Evolutionary conservation across 129 eudicot species (phyloP).

Genomic region (Artemisia tridentata): DNA sequence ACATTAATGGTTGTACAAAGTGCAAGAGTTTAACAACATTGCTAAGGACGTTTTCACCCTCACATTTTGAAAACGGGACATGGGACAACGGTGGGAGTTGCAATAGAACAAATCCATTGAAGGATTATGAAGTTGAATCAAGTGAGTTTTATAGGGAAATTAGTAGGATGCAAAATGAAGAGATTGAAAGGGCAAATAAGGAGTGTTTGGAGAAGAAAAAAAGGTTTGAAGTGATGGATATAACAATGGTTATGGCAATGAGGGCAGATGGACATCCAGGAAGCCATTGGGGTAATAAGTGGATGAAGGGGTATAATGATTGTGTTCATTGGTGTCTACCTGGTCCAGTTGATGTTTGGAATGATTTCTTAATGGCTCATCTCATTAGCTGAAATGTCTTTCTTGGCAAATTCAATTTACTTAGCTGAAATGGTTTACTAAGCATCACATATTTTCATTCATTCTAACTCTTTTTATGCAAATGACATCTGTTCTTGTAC

Average conservation of each 20-base stretch:
- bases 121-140: constrained; percentile 21
- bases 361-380: constrained; percentile 12
- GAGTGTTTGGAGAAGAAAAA: constrained; percentile 16
- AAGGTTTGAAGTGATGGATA: constrained; percentile 54
- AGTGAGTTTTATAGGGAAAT: constrained; percentile 39
- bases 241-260: constrained; percentile 53
- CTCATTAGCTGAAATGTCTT: neutral
- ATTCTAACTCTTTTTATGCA: no score
- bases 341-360: neutral
- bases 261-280: constrained; percentile 94
- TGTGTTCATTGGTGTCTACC: constrained; percentile 90
- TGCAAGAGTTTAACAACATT: constrained; percentile 46
- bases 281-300: constrained; percentile 56
- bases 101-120: constrained; percentile 53
- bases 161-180: constrained; percentile 39
- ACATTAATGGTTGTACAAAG: constrained; percentile 32
- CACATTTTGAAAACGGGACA: constrained; percentile 72
- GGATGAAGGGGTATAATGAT: constrained; percentile 46
- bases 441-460: no score
- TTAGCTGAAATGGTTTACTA: no score
- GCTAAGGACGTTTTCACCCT: constrained; percentile 67
- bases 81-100: constrained; percentile 94
- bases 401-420: no score
- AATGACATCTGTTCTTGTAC: no score
- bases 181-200: constrained; percentile 42